Conservation (phyloP, 208 protist genomes). For the Trichomonas tenax region DNA sequence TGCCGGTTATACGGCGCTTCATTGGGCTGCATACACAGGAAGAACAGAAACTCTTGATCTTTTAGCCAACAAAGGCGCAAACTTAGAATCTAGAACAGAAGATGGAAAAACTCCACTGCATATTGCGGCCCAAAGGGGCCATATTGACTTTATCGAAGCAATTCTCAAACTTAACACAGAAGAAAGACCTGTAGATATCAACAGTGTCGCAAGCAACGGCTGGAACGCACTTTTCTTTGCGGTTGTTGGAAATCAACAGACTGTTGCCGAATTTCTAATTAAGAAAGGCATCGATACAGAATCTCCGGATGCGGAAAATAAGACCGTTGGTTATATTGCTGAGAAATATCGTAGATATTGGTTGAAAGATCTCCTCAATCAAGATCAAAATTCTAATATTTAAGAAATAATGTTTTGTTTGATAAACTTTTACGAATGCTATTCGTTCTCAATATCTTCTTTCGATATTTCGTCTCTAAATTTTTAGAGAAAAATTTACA, state of each 20-base stretch:
- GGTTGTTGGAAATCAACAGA: background rate
- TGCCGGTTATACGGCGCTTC: slow-evolving; percentile 17
- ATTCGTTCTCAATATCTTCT: too few species aligned
- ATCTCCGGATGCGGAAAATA: background rate
- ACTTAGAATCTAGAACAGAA: background rate
- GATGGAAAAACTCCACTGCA: slow-evolving; percentile 21
- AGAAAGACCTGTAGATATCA: background rate
- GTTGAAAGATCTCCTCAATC: background rate
- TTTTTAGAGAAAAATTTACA: too few species aligned
- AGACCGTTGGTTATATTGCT: background rate
- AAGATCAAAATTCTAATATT: background rate
- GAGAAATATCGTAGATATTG: background rate
- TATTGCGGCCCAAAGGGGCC: background rate
- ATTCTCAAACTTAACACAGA: background rate
- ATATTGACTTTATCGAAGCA: background rate
- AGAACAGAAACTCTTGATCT: background rate
- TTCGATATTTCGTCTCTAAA: too few species aligned
- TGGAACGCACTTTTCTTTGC: background rate
- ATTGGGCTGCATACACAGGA: slow-evolving; percentile 23
- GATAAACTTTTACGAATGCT: background rate
- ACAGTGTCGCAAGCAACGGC: background rate
- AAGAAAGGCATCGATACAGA: background rate
- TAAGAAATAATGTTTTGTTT: background rate
- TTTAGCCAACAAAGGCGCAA: background rate
- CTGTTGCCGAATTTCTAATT: background rate